Conservation (phyloP, 2,329 filamentous ascomycete species). For the Rhynchosporium graminicola region DNA sequence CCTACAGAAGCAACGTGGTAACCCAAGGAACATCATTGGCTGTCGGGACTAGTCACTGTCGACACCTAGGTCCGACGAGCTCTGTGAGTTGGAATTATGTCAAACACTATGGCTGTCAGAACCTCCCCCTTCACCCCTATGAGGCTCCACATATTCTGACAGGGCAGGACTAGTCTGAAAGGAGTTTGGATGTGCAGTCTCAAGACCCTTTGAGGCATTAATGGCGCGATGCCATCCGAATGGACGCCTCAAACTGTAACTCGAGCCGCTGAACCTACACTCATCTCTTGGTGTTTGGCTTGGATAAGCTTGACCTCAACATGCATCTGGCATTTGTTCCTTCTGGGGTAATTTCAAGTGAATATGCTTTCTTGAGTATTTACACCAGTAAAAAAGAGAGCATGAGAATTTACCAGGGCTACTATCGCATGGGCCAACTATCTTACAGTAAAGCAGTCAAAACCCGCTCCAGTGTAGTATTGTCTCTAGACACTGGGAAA, state of each 20-base stretch:
- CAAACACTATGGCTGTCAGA: constrained; percentile 13
- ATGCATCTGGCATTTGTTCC: neutral
- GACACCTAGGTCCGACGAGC: neutral
- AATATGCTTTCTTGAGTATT: neutral
- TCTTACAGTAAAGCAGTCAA: neutral
- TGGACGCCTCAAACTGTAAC: neutral
- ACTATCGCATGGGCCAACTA: neutral
- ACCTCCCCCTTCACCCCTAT: neutral
- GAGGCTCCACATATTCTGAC: neutral
- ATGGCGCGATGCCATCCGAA: constrained; percentile 8
- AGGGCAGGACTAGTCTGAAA: constrained; percentile 23
- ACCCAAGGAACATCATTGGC: neutral
- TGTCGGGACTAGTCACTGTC: neutral
- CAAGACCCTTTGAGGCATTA: constrained; percentile 7
- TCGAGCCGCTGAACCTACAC: constrained; percentile 5
- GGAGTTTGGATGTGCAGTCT: constrained; percentile 12
- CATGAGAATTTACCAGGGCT: neutral
- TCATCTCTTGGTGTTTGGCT: constrained; percentile 7
- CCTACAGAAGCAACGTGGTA: neutral
- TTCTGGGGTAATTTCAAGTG: neutral
- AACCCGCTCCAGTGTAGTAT: neutral
- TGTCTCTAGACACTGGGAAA: neutral
- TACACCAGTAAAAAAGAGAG: too few relatives aligned
- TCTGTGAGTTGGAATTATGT: neutral
- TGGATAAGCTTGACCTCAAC: constrained; percentile 6